Evolutionary conservation across 768 basidiomycete genomes (phyloP), one percentile per base, ranked within the genome.

Genomic region (Grammothele lineata): DNA sequence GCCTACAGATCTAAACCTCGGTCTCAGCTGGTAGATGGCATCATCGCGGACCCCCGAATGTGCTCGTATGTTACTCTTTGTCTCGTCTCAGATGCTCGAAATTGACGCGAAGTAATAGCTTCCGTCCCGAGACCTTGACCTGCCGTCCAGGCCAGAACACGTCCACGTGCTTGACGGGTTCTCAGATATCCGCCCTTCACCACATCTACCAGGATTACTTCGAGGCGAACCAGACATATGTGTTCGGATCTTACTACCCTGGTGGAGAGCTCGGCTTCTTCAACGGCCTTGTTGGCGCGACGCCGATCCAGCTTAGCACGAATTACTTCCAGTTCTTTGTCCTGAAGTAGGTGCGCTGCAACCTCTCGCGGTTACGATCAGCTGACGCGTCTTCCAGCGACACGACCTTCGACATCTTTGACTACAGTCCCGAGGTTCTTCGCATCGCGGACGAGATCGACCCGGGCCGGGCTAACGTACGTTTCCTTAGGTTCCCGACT

Each of bases 121-220:
- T 65, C 47, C 54, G 59, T 1, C 62, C 62, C 4, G 60, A 61
- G 24, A 52, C 58, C 11, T 39, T 64, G 24, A 40, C 55, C 14
- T 64, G 63, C 32, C 37, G 52, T 17, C 45, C 53, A 1, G 45
- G 37, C n/a, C 52, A 51, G 30, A 52, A 55, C 26, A 54, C 48
- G 3, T 47, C 54, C 11, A 55, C 54, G 1, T 65, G 63, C 41
- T 45, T 65, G 11, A 59, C 48, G 10, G 18, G 45, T 0, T 45
- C 43, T 14, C 63, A 65, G 41, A 57, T 65, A 14, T 37, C 43
- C 18, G 60, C 59, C 4, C 34, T 65, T 3, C 52, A 45, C 18
- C 47, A 54, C 10, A 45, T 64, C 8, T 60, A 60, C 37, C 21
- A 45, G 3, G 47, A 49, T 26, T 53, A 55, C 26, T 56, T 48